Conservation (phyloP, 225 moss, liverwort and hornwort genomes). For the Physcomitrellopsis africana region DNA sequence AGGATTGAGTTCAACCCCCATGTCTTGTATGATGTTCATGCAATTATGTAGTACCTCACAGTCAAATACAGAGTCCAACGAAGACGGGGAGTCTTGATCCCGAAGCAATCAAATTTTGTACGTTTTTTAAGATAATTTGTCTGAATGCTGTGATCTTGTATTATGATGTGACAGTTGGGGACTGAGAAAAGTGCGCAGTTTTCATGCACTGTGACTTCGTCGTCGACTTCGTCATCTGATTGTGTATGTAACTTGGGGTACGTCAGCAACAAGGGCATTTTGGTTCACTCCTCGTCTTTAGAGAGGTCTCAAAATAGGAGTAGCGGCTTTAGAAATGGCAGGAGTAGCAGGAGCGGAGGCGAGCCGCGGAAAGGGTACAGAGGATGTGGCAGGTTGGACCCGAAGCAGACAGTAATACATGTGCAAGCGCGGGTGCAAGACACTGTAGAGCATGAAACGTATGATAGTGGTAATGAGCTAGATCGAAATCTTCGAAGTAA, state of each 20-base stretch:
- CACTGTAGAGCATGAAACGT: conserved; percentile 61
- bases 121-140: too few relatives aligned
- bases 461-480: conserved; percentile 50
- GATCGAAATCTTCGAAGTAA: conserved; percentile 47
- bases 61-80: too few relatives aligned
- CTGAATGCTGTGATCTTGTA: neutral
- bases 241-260: conserved; percentile 55
- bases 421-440: conserved; percentile 77
- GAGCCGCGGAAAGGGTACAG: conserved; percentile 31
- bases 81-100: too few relatives aligned
- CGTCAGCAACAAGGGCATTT: conserved; percentile 52
- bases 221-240: conserved; percentile 44
- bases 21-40: too few relatives aligned
- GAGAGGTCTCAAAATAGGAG: conserved; percentile 55
- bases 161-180: conserved; percentile 56
- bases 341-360: conserved; percentile 30
- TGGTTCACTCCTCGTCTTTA: conserved; percentile 60
- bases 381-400: conserved; percentile 48
- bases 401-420: conserved; percentile 45
- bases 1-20: too few relatives aligned
- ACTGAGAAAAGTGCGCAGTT: conserved; percentile 57
- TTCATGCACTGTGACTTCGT: conserved; percentile 34
- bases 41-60: too few relatives aligned
- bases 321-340: conserved; percentile 44
- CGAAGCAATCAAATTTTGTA: too few relatives aligned